Percentiles rank a stretch among this genome's conserved stretches.
These are phyloP conservation scores for Pichia kudriavzevii DNA, from an alignment of 1,139 yeast species.

Conservation along the genomic window DNA sequence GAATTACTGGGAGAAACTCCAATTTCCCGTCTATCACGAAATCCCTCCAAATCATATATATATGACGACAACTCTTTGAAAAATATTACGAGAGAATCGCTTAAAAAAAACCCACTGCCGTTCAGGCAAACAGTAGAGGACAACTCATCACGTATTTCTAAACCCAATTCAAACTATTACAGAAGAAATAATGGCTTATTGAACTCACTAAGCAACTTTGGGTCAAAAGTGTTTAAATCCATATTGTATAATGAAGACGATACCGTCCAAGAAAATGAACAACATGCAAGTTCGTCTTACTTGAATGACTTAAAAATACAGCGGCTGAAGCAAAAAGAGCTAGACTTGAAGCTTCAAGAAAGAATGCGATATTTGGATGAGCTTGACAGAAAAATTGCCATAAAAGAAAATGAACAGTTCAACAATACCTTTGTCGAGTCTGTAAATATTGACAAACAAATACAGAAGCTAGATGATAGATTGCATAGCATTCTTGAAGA, in stretches of 20 bases:
- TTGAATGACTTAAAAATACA: too few species aligned
- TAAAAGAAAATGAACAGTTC: constrained; percentile 3
- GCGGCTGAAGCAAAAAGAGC: too few species aligned
- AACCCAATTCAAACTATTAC: not conserved
- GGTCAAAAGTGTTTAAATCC: constrained; percentile 22
- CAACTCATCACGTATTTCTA: constrained; percentile 1
- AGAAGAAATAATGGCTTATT: constrained; percentile 17
- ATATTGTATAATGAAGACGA: constrained; percentile 23
- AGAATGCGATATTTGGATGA: constrained; percentile 8
- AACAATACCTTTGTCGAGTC: constrained; percentile 1
- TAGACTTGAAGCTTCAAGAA: constrained; percentile 6
- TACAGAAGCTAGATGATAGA: constrained; percentile 13
- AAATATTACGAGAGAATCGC: constrained; percentile 15
- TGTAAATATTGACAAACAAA: constrained; percentile 5
- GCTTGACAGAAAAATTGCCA: constrained; percentile 9
- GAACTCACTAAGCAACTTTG: constrained; percentile 23
- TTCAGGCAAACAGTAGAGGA: not conserved
- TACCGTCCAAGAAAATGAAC: too few species aligned
- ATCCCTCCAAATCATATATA: constrained; percentile 10
- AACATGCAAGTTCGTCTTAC: too few species aligned
- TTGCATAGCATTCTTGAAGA: constrained; percentile 16
- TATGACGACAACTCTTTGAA: constrained; percentile 17
- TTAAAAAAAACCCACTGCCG: constrained; percentile 7
- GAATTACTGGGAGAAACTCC: constrained; percentile 25
- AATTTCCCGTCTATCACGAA: constrained; percentile 14